Percentiles rank a stretch among this genome's conserved stretches.
Evolutionary conservation across 805 yeast species (phyloP).

Genomic region (Kockiozyma suomiensis): DNA sequence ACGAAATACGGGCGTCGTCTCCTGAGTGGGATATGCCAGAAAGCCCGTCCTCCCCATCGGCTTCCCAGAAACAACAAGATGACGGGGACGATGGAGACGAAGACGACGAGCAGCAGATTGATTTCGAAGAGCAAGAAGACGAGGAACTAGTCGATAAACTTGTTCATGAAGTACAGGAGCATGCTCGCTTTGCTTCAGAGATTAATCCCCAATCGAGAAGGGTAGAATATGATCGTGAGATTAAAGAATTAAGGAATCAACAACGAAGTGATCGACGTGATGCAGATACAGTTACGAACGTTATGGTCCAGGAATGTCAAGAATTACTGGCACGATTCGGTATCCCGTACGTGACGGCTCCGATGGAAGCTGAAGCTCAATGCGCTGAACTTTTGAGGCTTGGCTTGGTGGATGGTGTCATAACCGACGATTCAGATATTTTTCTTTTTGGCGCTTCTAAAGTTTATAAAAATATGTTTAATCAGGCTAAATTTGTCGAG

Average conservation of each 20-base stretch:
- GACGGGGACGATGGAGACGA: constrained; percentile 14
- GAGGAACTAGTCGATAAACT: constrained; percentile 64
- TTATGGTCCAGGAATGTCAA: constrained; percentile 89
- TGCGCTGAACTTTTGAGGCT: constrained; percentile 78
- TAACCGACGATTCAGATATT: constrained; percentile 97
- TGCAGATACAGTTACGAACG: constrained; percentile 84
- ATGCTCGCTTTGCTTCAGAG: constrained; percentile 58
- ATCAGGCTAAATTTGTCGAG: constrained; percentile 89
- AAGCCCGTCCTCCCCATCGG: not conserved
- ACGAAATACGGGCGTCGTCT: not conserved
- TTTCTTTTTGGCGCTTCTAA: constrained; percentile 84
- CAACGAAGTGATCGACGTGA: constrained; percentile 74
- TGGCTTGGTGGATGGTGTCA: constrained; percentile 86
- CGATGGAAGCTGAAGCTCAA: constrained; percentile 99
- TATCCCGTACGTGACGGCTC: constrained; percentile 92
- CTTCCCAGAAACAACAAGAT: constrained; percentile 1
- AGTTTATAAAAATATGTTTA: constrained; percentile 90
- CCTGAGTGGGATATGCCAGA: constrained; percentile 8
- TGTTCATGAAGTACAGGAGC: constrained; percentile 70
- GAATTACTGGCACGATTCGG: constrained; percentile 86
- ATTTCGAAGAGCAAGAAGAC: constrained; percentile 65
- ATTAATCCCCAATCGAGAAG: constrained; percentile 10
- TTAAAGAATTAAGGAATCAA: constrained; percentile 58
- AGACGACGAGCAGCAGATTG: constrained; percentile 37
- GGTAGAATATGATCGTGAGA: constrained; percentile 37